phyloP scores from a whole-genome alignment of 2,329 filamentous ascomycete species.

The Penicillium sp. region DNA sequence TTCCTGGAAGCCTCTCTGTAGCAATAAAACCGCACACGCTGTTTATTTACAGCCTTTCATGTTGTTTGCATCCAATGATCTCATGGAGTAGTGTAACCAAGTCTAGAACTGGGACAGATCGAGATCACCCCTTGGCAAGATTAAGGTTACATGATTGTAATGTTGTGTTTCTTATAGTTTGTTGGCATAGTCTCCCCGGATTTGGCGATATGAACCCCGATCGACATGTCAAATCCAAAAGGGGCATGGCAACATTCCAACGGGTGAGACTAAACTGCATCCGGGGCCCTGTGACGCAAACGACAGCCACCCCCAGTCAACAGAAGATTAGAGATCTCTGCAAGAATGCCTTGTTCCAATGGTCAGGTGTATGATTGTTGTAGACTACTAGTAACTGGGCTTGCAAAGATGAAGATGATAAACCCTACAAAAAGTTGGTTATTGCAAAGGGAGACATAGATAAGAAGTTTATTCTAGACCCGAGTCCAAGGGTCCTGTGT shows the following conservation, averaged over 20 bases:
- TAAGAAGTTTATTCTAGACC: neutral
- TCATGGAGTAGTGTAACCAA: neutral
- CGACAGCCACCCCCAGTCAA: slow-evolving; percentile 5
- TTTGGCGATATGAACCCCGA: slow-evolving; percentile 6
- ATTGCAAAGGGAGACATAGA: neutral
- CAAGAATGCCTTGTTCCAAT: neutral
- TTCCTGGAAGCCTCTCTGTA: slow-evolving; percentile 11
- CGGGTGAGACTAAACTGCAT: slow-evolving; percentile 23
- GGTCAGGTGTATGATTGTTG: neutral
- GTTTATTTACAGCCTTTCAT: slow-evolving; percentile 18
- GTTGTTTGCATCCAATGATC: slow-evolving; percentile 22
- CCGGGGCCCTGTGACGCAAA: slow-evolving; percentile 27
- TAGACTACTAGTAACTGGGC: neutral
- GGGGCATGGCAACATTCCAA: slow-evolving; percentile 23
- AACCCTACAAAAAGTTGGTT: neutral
- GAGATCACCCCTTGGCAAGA: neutral
- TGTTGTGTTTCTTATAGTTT: neutral
- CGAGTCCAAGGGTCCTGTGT: neutral
- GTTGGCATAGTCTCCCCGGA: neutral
- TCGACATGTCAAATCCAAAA: slow-evolving; percentile 25
- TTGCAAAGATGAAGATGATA: neutral
- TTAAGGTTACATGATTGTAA: slow-evolving; percentile 14
- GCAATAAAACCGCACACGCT: slow-evolving; percentile 15
- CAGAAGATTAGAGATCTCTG: neutral
- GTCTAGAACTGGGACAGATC: neutral